Evolutionary conservation across 1,284 basidiomycete species (phyloP), one percentile per base, ranked within the genome.

Genomic region (Acaromyces ingoldii): DNA sequence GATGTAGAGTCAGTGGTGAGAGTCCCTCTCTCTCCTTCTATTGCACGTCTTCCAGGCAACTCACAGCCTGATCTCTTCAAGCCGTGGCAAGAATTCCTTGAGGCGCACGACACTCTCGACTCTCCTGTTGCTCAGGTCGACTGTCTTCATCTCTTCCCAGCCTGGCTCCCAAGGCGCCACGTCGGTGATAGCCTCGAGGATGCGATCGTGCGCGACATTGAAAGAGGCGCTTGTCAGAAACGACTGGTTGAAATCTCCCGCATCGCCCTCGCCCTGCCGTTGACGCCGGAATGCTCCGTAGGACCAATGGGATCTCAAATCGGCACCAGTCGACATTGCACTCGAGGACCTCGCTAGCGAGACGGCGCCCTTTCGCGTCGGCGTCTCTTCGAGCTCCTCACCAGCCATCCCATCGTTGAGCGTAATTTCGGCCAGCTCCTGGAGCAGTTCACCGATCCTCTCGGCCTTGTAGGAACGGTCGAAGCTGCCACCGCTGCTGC

Each of bases 141-240:
- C 85, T 13, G 78, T 77, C 51, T 74, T 80, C 60, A 98, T 77
- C 41, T 83, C 80, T 64, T 96, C 91, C 93, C 93, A 98, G 74
- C 90, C 82, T 15, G 91, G 90, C 73, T 92, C 89, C 77, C 91
- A 96, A 1, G 92, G 91, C 73, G 92, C 87, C 11, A 92, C 85
- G 70, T 97, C 92, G 37, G 92, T 97, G 70, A 98, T 89, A 58
- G 90, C 84, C 76, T 90, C 84, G 1, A 98, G 86, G 2, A 98
- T 82, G 40, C 84, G 83, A 75, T 96, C 92, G 70, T 89, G 88
- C 7, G 91, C 84, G 26, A 96, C 85, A 17, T 84, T 89, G 74
- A 98, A 98, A 25, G 91, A 96, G 70, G 91, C 95, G 69, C 96
- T 91, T 29, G 80, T 82, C 59, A 96, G 79, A 79, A 93, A 92